Percentiles rank a stretch among this genome's conserved stretches.
phyloP scores from a whole-genome alignment of 306 rosid species.

The Oemleria cerasiformis region DNA sequence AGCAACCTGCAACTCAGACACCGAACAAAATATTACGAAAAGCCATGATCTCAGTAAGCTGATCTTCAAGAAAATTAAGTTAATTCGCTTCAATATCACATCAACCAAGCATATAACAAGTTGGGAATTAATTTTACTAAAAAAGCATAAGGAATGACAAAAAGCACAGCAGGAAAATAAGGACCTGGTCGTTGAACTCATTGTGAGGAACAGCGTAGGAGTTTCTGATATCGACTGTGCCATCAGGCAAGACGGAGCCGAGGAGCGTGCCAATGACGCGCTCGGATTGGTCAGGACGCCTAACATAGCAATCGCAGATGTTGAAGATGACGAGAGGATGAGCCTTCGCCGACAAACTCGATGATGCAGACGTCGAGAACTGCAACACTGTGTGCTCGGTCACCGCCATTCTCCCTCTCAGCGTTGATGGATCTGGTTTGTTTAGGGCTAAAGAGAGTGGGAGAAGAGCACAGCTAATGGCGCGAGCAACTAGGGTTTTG shows the following conservation, averaged over 20 bases:
- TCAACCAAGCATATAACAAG: neutral
- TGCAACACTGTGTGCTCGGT: constrained; percentile 67
- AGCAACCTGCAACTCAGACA: constrained; percentile 59
- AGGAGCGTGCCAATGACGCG: constrained; percentile 95
- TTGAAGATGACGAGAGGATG: constrained; percentile 84
- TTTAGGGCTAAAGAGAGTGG: constrained; percentile 5
- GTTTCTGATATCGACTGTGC: constrained; percentile 81
- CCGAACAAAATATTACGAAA: neutral
- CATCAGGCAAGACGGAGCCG: constrained; percentile 71
- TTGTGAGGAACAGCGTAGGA: constrained; percentile 94
- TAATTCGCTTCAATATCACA: neutral
- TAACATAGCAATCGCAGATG: constrained; percentile 81
- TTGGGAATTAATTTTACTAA: too few relatives aligned
- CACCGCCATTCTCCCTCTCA: constrained; percentile 55
- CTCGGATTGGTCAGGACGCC: constrained; percentile 90
- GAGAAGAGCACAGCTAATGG: constrained; percentile 4
- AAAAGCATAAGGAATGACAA: neutral
- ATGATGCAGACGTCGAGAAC: constrained; percentile 57
- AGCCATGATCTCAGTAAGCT: neutral
- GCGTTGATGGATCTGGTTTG: constrained; percentile 30
- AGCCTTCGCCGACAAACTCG: constrained; percentile 61
- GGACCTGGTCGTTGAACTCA: constrained; percentile 79
- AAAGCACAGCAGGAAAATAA: neutral
- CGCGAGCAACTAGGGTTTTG: constrained; percentile 30
- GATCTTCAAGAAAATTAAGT: neutral